phyloP scores from a whole-genome alignment of 768 basidiomycete genomes.

The Hortiboletus campestris region DNA sequence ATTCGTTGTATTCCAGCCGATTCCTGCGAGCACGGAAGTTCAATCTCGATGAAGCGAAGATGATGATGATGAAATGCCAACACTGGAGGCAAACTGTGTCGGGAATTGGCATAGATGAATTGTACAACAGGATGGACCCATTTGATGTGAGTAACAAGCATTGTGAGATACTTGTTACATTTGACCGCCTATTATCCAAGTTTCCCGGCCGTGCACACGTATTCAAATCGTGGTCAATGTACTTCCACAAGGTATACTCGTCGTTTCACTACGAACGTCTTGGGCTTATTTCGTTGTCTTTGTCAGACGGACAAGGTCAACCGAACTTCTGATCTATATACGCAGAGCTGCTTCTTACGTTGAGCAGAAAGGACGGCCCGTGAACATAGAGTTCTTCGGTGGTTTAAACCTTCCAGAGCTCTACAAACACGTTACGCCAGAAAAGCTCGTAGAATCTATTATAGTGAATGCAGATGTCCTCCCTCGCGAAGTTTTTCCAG shows the following conservation, averaged over 20 bases:
- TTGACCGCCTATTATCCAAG: slow-evolving; percentile 33
- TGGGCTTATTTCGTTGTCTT: not conserved
- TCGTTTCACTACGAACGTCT: not conserved
- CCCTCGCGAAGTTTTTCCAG: slow-evolving; percentile 64
- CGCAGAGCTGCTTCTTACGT: not conserved
- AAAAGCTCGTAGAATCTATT: slow-evolving; percentile 61
- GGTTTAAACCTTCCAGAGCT: slow-evolving; percentile 56
- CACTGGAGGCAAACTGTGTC: slow-evolving; percentile 66
- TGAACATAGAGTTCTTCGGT: slow-evolving; percentile 67
- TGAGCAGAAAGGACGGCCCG: slow-evolving; percentile 61
- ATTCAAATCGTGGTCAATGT: slow-evolving; percentile 77
- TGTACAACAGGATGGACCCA: slow-evolving; percentile 62
- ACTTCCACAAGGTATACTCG: slow-evolving; percentile 64
- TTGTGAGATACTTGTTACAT: not conserved
- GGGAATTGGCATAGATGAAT: slow-evolving; percentile 62
- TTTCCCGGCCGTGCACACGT: slow-evolving; percentile 68
- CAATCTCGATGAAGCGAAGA: slow-evolving; percentile 54
- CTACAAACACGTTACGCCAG: slow-evolving; percentile 55
- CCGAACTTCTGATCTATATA: not conserved
- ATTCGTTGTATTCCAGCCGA: slow-evolving; percentile 42
- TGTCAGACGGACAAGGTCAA: slow-evolving; percentile 66
- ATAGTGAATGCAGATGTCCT: slow-evolving; percentile 67
- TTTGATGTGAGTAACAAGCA: slow-evolving; percentile 54
- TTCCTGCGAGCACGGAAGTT: slow-evolving; percentile 75
- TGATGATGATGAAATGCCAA: slow-evolving; percentile 66